phyloP scores from a whole-genome alignment of 257 asterid genomes.

The Fraxinus excelsior region DNA sequence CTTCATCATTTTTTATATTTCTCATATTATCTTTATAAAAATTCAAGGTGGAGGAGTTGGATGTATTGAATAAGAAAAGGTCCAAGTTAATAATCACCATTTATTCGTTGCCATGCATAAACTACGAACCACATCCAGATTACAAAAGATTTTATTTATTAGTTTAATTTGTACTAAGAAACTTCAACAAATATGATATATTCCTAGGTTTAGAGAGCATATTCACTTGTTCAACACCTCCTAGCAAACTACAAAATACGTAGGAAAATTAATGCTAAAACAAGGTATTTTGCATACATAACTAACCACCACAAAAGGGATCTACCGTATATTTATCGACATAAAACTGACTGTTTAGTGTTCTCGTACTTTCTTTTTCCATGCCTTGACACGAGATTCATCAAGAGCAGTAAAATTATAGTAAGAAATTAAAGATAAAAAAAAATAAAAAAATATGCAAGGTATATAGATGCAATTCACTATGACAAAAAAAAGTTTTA shows the following conservation, averaged over 20 bases:
- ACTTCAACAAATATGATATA: neutral
- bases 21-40: neutral
- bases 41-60: conserved; percentile 32
- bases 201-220: neutral
- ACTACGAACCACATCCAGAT: neutral
- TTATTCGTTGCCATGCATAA: conserved; percentile 18
- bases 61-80: neutral
- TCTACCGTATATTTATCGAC: too few species aligned
- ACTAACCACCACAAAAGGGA: conserved; percentile 20
- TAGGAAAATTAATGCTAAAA: neutral
- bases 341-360: too few species aligned
- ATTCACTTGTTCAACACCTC: conserved; percentile 15
- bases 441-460: too few species aligned
- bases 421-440: too few species aligned
- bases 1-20: conserved; percentile 7
- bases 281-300: conserved; percentile 14
- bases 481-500: too few species aligned
- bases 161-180: conserved; percentile 1
- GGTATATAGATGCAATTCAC: too few species aligned
- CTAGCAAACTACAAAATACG: conserved; percentile 24
- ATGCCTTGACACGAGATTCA: too few species aligned
- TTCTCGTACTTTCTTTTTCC: too few species aligned
- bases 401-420: too few species aligned
- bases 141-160: neutral
- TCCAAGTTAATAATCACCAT: neutral